Evolutionary conservation across 1,284 basidiomycete genomes (phyloP).

Genomic region (Malassezia globosa): DNA sequence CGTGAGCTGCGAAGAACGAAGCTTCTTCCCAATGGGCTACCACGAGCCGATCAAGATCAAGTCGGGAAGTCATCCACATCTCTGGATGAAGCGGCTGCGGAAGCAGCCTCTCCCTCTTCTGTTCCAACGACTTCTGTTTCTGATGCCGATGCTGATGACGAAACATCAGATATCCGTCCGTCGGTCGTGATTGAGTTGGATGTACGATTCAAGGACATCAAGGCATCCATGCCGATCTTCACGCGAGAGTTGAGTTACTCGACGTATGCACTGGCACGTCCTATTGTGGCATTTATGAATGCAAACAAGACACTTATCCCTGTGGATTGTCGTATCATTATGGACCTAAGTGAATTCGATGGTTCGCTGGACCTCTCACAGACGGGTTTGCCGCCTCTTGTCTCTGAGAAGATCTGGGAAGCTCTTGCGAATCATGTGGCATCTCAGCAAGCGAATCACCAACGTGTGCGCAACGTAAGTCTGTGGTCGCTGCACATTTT

Average conservation of each 20-base stretch:
- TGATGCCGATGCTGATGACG: background rate
- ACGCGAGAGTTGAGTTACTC: constrained; percentile 61
- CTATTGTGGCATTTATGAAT: constrained; percentile 89
- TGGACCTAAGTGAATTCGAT: constrained; percentile 45
- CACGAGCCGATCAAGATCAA: constrained; percentile 1
- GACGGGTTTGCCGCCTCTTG: constrained; percentile 39
- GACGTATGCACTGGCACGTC: constrained; percentile 85
- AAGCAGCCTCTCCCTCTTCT: background rate
- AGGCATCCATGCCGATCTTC: constrained; percentile 70
- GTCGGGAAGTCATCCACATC: no score
- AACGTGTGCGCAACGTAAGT: constrained; percentile 38
- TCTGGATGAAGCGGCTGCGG: background rate
- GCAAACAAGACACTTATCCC: constrained; percentile 31
- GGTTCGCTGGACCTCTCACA: constrained; percentile 44
- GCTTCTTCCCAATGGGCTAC: background rate
- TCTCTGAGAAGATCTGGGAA: constrained; percentile 44
- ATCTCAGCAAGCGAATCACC: constrained; percentile 33
- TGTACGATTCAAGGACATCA: constrained; percentile 84
- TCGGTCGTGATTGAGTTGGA: constrained; percentile 76
- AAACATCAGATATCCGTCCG: constrained; percentile 15
- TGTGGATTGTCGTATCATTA: constrained; percentile 40
- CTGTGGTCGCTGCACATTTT: constrained; percentile 34
- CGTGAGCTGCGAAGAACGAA: background rate
- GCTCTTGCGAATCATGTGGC: constrained; percentile 42
- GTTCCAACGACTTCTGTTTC: no score